These are phyloP conservation scores for Macrocybe gigantea DNA, from an alignment of 768 basidiomycete genomes.

Conservation along the genomic window DNA sequence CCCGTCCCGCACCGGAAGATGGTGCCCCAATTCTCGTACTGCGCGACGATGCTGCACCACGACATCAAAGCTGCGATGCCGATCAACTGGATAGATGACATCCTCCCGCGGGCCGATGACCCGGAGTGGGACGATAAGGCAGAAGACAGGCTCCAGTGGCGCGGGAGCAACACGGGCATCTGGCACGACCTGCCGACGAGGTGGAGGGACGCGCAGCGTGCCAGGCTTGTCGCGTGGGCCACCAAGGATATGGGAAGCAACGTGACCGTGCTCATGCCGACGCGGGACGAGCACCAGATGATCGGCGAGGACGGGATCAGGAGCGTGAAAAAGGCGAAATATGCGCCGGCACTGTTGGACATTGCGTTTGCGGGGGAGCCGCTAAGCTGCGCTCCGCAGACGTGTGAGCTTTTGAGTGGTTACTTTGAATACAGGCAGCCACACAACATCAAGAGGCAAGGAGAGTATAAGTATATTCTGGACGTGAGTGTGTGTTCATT, in stretches of 20 bases:
- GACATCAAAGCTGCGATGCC: conserved; percentile 38
- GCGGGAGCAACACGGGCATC: conserved; percentile 68
- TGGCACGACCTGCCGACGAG: conserved; percentile 22
- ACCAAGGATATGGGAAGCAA: conserved; percentile 25
- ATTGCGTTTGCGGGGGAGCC: conserved; percentile 44
- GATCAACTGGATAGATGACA: conserved; percentile 32
- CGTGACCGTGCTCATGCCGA: conserved; percentile 26
- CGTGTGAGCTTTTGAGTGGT: conserved; percentile 36
- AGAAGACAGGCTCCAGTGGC: conserved; percentile 56
- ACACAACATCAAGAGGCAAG: conserved; percentile 17
- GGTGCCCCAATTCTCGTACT: conserved; percentile 39
- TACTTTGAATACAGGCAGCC: conserved; percentile 42
- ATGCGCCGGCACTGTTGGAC: conserved; percentile 37
- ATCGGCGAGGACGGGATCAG: conserved; percentile 24
- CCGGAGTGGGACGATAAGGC: conserved; percentile 57
- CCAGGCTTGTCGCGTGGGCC: conserved; percentile 32
- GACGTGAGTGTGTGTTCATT: conserved; percentile 31
- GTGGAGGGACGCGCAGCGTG: conserved; percentile 44
- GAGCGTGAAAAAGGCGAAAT: conserved; percentile 8
- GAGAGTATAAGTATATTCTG: conserved; percentile 51
- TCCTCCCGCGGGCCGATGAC: conserved; percentile 33
- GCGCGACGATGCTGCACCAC: conserved; percentile 24
- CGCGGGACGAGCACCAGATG: conserved; percentile 7
- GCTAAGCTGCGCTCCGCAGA: conserved; percentile 31
- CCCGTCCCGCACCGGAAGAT: conserved; percentile 28